phyloP scores from a whole-genome alignment of 179 eudicot genomes.

The Monotropa hypopitys region DNA sequence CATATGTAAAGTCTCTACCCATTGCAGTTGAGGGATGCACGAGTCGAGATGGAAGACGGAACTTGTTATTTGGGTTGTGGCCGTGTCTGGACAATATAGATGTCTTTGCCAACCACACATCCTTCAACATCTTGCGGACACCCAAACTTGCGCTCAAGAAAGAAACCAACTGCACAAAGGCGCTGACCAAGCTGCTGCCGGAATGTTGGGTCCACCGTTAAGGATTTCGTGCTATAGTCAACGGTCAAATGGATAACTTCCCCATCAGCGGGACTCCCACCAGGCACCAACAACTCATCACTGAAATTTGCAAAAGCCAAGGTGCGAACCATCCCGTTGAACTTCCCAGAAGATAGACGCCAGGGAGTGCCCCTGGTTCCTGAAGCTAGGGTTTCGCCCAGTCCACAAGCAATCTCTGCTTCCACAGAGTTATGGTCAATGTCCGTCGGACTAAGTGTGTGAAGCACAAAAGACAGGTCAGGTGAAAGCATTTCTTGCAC shows the following conservation, averaged over 20 bases:
- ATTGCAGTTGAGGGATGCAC: too few species aligned
- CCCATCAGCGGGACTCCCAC: conserved; percentile 56
- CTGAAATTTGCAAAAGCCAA: conserved; percentile 89
- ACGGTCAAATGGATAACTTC: conserved; percentile 51
- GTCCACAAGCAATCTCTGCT: conserved; percentile 85
- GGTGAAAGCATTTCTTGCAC: conserved; percentile 93
- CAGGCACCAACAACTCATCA: conserved; percentile 59
- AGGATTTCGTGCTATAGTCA: conserved; percentile 72
- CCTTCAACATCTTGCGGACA: conserved; percentile 93
- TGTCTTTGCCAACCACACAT: conserved; percentile 69
- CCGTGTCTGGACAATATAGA: conserved; percentile 82
- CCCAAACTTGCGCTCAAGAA: conserved; percentile 70
- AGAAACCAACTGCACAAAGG: conserved; percentile 69
- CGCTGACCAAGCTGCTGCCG: conserved; percentile 63
- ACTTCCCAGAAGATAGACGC: conserved; percentile 63
- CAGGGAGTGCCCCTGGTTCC: conserved; percentile 95
- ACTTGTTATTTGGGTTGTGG: conserved; percentile 48
- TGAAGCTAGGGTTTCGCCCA: conserved; percentile 86
- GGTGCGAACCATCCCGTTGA: conserved; percentile 50
- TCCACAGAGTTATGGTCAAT: conserved; percentile 45
- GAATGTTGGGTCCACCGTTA: conserved; percentile 55
- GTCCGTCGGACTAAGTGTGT: conserved; percentile 82
- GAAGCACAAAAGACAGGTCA: conserved; percentile 77
- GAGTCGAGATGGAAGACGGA: background rate
- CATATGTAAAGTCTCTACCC: background rate